These are phyloP conservation scores for Rosa chinensis DNA, from an alignment of 306 rosid genomes.

Conservation along the genomic window DNA sequence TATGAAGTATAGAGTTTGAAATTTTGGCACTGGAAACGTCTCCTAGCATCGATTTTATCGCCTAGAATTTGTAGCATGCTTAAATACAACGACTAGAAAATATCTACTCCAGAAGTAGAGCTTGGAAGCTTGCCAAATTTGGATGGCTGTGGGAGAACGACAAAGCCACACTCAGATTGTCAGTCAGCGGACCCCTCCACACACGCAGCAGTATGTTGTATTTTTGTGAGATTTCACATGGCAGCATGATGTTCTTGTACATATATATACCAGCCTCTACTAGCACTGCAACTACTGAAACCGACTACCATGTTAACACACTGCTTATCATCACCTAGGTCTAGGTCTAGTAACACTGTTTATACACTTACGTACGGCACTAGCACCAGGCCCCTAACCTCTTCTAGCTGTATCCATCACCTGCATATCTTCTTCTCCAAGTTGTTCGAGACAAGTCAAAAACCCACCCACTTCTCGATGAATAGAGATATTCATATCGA, in stretches of 20 bases:
- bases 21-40: background rate
- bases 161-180: background rate
- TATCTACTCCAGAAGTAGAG: background rate
- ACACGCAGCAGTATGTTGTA: background rate
- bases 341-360: background rate
- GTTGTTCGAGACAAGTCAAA: too few relatives aligned
- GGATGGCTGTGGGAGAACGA: constrained; percentile 1
- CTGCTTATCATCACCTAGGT: background rate
- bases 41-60: too few relatives aligned
- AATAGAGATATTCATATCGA: too few relatives aligned
- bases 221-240: background rate
- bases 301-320: too few relatives aligned
- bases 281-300: background rate
- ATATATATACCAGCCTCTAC: background rate
- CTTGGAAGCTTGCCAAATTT: background rate
- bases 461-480: too few relatives aligned
- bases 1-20: too few relatives aligned
- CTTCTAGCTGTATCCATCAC: too few relatives aligned
- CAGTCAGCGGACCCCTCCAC: background rate
- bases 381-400: background rate
- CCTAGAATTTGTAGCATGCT: too few relatives aligned
- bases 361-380: background rate
- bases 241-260: background rate
- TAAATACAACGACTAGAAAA: too few relatives aligned
- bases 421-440: too few relatives aligned